Evolutionary conservation across 2,329 filamentous ascomycete genomes (phyloP).

Genomic region (Chaetoscypha palmicola): DNA sequence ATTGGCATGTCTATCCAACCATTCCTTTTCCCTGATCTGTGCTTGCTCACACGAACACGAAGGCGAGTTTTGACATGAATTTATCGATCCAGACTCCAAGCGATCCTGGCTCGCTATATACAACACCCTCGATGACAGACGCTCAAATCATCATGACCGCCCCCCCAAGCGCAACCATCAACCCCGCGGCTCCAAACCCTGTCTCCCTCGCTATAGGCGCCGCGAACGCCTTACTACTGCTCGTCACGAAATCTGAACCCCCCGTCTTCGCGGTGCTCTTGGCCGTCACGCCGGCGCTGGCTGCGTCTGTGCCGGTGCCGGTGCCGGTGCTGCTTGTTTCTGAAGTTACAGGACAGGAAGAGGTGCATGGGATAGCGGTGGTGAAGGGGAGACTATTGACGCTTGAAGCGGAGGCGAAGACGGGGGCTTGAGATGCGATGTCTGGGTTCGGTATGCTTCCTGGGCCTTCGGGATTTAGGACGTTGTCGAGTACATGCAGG

Average conservation of each 20-base stretch:
- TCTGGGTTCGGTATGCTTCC: conserved; percentile 34
- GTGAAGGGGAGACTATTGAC: conserved; percentile 33
- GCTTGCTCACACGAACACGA: no score
- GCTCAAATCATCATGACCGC: conserved; percentile 16
- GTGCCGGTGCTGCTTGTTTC: not conserved
- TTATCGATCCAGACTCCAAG: no score
- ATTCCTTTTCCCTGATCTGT: no score
- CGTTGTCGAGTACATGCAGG: conserved; percentile 33
- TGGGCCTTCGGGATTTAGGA: conserved; percentile 39
- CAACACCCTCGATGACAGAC: no score
- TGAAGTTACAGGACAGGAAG: conserved; percentile 28
- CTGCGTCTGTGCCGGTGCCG: not conserved
- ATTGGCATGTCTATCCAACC: no score
- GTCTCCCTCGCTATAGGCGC: conserved; percentile 16
- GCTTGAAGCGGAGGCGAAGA: conserved; percentile 26
- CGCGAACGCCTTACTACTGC: conserved; percentile 11
- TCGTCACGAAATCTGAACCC: conserved; percentile 8
- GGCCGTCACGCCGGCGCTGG: not conserved
- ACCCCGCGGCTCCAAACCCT: conserved; percentile 14
- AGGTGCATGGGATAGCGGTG: conserved; percentile 37
- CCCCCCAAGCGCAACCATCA: conserved; percentile 16
- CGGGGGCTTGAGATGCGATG: conserved; percentile 32
- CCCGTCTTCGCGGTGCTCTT: conserved; percentile 22
- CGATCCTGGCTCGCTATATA: no score
- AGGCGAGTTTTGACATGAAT: no score